Percentiles rank a stretch among this genome's conserved stretches.
These are phyloP conservation scores for Leccinellum rugosiceps DNA, from an alignment of 768 basidiomycete species.

Conservation along the genomic window DNA sequence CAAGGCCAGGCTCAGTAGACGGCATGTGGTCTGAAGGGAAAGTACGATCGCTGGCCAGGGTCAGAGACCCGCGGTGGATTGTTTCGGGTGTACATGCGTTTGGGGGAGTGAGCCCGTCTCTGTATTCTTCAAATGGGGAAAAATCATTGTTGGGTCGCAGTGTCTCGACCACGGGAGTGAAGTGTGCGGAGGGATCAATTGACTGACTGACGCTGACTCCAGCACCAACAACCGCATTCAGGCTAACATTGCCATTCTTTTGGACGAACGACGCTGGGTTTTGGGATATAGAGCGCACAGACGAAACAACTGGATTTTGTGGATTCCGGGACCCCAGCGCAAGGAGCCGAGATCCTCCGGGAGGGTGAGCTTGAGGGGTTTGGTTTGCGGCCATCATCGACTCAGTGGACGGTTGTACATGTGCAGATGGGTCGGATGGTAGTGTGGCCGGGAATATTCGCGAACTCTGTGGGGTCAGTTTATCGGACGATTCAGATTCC, in stretches of 20 bases:
- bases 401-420: slow-evolving; percentile 33
- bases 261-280: slow-evolving; percentile 21
- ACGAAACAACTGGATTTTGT: slow-evolving; percentile 16
- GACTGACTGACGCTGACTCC: slow-evolving; percentile 10
- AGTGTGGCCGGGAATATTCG: slow-evolving; percentile 36
- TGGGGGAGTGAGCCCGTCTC: slow-evolving; percentile 7
- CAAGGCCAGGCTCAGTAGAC: slow-evolving; percentile 14
- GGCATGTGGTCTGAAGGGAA: slow-evolving; percentile 24
- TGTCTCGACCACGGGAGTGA: slow-evolving; percentile 8
- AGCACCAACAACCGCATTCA: slow-evolving; percentile 8
- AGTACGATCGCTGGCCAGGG: slow-evolving; percentile 20
- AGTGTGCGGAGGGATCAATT: slow-evolving; percentile 17
- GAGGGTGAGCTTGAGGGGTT: slow-evolving; percentile 36
- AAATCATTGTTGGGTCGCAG: slow-evolving; percentile 34
- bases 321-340: slow-evolving; percentile 32
- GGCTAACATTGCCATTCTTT: slow-evolving; percentile 18
- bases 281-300: slow-evolving; percentile 20
- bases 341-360: slow-evolving; percentile 43
- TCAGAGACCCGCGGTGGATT: slow-evolving; percentile 17
- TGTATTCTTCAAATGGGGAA: slow-evolving; percentile 55
- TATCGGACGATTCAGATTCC: slow-evolving; percentile 20
- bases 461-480: slow-evolving; percentile 28
- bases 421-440: slow-evolving; percentile 17
- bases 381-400: slow-evolving; percentile 38
- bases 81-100: slow-evolving; percentile 17